phyloP scores from a whole-genome alignment of 495 filamentous ascomycete genomes.

The Jackrogersella minutella region DNA sequence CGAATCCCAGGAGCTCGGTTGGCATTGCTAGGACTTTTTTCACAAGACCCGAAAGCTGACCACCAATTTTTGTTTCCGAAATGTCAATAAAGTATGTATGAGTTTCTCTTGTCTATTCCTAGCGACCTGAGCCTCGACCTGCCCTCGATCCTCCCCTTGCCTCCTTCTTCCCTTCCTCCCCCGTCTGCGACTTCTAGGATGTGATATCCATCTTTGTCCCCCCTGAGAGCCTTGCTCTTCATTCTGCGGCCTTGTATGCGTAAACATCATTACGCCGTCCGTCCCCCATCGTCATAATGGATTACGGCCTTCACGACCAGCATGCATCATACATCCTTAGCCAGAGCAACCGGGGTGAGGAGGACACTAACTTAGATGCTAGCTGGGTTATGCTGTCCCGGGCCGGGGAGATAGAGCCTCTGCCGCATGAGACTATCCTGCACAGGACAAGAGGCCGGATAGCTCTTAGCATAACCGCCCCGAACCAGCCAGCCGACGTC shows the following conservation, averaged over 20 bases:
- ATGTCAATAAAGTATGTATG: slow-evolving; percentile 75
- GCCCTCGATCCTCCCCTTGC: slow-evolving; percentile 17
- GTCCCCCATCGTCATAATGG: slow-evolving; percentile 43
- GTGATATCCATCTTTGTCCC: slow-evolving; percentile 38
- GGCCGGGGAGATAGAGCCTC: slow-evolving; percentile 58
- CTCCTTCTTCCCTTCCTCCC: slow-evolving; percentile 29
- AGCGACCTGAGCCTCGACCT: slow-evolving; percentile 23
- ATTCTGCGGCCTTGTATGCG: slow-evolving; percentile 29
- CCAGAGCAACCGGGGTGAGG: slow-evolving; percentile 44
- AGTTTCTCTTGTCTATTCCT: slow-evolving; percentile 35
- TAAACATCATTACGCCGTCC: slow-evolving; percentile 10
- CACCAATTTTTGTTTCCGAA: slow-evolving; percentile 53
- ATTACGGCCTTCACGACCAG: slow-evolving; percentile 59
- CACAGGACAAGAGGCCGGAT: slow-evolving; percentile 55
- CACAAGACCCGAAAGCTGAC: slow-evolving; percentile 52
- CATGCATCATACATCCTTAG: slow-evolving; percentile 49
- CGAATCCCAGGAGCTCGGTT: slow-evolving; percentile 48
- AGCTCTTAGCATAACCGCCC: slow-evolving; percentile 54
- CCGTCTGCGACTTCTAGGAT: slow-evolving; percentile 31
- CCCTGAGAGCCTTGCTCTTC: slow-evolving; percentile 40
- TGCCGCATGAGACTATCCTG: slow-evolving; percentile 57
- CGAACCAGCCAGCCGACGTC: slow-evolving; percentile 52
- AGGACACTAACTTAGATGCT: slow-evolving; percentile 55
- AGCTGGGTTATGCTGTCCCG: slow-evolving; percentile 63
- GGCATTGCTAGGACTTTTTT: slow-evolving; percentile 39